Evolutionary conservation across 208 protist genomes (phyloP).

Genomic region (Tritrichomonas musculus): DNA sequence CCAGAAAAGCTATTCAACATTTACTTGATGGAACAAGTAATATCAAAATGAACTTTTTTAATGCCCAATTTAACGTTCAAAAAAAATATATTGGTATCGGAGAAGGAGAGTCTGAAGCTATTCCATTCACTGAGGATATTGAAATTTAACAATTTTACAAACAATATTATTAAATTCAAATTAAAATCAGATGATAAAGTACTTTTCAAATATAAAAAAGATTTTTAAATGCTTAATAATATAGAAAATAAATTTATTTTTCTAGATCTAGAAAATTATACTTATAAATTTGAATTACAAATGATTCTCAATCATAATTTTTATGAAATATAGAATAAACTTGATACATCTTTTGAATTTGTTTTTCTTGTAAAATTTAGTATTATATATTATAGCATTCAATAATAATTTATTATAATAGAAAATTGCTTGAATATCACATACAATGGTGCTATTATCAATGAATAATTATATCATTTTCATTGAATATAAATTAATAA

Average conservation of each 20-base stretch:
- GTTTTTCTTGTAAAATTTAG: not conserved
- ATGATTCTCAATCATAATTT: not conserved
- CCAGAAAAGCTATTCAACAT: not conserved
- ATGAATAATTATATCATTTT: not conserved
- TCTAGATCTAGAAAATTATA: no score
- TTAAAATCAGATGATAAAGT: no score
- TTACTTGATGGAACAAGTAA: not conserved
- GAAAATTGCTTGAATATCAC: not conserved
- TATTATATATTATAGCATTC: not conserved
- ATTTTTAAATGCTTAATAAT: no score
- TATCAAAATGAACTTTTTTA: conserved; percentile 11
- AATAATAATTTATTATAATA: not conserved
- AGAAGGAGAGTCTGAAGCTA: not conserved
- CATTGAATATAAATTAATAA: not conserved
- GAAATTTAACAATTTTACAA: no score
- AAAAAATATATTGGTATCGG: not conserved
- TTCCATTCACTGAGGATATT: no score
- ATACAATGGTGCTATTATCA: not conserved
- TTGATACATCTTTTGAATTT: not conserved
- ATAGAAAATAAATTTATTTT: no score
- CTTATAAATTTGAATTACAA: no score
- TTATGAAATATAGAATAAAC: not conserved
- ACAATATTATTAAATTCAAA: no score
- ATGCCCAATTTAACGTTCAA: not conserved
- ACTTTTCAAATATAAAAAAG: no score